Conservation (phyloP, 768 basidiomycete genomes). For the Russula brevipes region DNA sequence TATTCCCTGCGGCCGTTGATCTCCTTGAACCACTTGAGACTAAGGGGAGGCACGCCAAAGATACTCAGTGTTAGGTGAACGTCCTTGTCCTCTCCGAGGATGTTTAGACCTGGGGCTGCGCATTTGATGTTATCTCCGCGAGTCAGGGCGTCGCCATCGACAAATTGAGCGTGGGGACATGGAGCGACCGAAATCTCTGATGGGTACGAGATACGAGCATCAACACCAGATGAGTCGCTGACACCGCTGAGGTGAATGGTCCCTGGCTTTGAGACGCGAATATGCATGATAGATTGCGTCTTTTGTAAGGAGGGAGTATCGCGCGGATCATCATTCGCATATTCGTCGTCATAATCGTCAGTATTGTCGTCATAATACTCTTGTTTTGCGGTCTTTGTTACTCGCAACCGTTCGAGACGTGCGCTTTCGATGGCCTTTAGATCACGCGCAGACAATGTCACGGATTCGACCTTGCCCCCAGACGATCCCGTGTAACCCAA, state of each 20-base stretch:
- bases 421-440: constrained; percentile 61
- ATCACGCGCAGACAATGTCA: constrained; percentile 46
- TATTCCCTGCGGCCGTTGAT: constrained; percentile 61
- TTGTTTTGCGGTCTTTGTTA: constrained; percentile 33
- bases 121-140: constrained; percentile 51
- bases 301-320: constrained; percentile 48
- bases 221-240: constrained; percentile 60
- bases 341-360: constrained; percentile 61
- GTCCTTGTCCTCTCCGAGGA: constrained; percentile 53
- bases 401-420: constrained; percentile 48
- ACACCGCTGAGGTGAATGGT: constrained; percentile 70
- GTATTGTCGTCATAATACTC: constrained; percentile 62
- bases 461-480: constrained; percentile 29
- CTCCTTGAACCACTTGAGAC: constrained; percentile 69
- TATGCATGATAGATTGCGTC: constrained; percentile 68
- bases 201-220: constrained; percentile 64
- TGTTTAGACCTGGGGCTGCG: constrained; percentile 33
- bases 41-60: constrained; percentile 69
- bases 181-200: constrained; percentile 69
- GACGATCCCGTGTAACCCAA: constrained; percentile 46
- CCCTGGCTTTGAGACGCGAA: constrained; percentile 70
- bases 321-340: constrained; percentile 14
- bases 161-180: constrained; percentile 74
- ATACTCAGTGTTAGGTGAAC: constrained; percentile 59
- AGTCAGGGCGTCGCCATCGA: constrained; percentile 39